Base-by-base conservation (phyloP, 306 rosid genomes). In the Begonia fuchsioides region DNA sequence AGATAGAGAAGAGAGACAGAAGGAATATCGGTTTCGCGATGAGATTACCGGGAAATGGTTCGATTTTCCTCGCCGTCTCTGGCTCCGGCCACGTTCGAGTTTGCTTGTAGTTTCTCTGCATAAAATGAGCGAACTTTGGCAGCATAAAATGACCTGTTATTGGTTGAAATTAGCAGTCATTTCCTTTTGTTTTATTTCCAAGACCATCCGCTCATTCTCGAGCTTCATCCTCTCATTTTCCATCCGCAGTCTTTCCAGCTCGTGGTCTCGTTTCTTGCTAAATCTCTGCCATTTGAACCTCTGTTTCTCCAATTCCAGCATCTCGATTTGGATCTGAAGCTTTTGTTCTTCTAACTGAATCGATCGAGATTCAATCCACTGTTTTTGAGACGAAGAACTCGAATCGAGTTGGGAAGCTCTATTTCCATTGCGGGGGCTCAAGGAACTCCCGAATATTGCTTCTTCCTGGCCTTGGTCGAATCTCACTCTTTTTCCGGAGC, bases 221-320 rank as follows among this genome's bases (percentile, higher is more conserved):
- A 80, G 77, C 76, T 72, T 83, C 94, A 87, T 83, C 63, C 77
- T 80, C 59, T 78, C 93, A 38, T 87, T 87, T 58, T 69, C 85
- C 83, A 80, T 54, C 74, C 77, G 80, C 75, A 80, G 40, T 78
- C 73, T 75, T 62, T 87, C 96, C 74, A 87, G 57, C 56, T 87
- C 93, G 10, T 67, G 76, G 65, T 87, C 96, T 56, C 78, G 69
- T 68, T 78, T 87, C 83, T 72, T 74, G 56, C 78, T 75, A 65
- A 80, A 73, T 67, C 66, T 80, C 72, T 83, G 76, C 96, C 93
- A 87, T 69, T 80, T 83, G 54, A 80, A 65, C 48, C 66, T 79
- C 48, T 87, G 86, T 65, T 67, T 83, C 77, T 83, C 93, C 50
- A 87, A 57, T 63, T 83, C 94, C 72, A 80, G 50, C 80, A 72